Conservation (phyloP, 495 filamentous ascomycete genomes). For the Annulohypoxylon maeteangense region DNA sequence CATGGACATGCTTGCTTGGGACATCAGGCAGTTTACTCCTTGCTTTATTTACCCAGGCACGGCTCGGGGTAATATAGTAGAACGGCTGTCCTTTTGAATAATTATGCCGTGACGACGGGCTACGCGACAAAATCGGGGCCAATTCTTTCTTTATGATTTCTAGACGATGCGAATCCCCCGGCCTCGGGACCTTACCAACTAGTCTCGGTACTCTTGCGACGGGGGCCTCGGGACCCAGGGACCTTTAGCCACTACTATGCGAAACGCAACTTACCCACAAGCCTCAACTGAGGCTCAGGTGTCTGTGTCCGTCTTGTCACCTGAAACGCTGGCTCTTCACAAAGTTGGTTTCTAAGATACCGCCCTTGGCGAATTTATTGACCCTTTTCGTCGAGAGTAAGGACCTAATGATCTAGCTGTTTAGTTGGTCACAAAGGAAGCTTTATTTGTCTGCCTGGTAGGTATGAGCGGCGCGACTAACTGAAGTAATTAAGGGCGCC, state of each 20-base stretch:
- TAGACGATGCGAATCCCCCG: constrained; percentile 3
- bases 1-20: constrained; percentile 18
- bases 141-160: constrained; percentile 9
- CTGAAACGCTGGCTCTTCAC: constrained; percentile 38
- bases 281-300: constrained; percentile 33
- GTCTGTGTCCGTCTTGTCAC: constrained; percentile 23
- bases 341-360: constrained; percentile 3
- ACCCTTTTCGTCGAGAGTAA: constrained; percentile 1
- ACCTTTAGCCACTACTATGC: constrained; percentile 28
- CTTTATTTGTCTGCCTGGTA: background rate
- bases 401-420: background rate
- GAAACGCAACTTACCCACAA: constrained; percentile 25
- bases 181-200: constrained; percentile 13
- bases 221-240: constrained; percentile 11
- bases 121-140: constrained; percentile 20
- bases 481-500: background rate
- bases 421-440: background rate
- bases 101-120: constrained; percentile 10
- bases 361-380: constrained; percentile 13
- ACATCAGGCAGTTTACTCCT: constrained; percentile 19
- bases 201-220: constrained; percentile 15
- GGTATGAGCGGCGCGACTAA: background rate
- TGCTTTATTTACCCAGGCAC: constrained; percentile 9
- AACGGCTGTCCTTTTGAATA: background rate
- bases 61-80: background rate